Base-by-base conservation (phyloP, 352 stramenopile genomes). In the Pythium dissotocum region DNA sequence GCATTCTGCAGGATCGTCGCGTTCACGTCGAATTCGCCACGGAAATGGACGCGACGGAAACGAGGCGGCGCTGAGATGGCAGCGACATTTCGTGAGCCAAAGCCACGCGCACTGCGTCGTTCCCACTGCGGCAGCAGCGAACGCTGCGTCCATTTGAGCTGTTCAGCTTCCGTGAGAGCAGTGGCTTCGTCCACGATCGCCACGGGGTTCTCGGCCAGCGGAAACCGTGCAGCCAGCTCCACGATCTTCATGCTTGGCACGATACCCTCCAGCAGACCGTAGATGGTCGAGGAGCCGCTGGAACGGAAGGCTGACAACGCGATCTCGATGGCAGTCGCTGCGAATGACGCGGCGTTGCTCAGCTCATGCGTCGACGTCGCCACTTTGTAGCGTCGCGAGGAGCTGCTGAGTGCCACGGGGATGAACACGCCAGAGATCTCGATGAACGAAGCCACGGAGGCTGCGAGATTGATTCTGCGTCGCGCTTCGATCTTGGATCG, bases 391-490 rank as follows among this genome's bases (percentile, higher is more conserved):
- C 42, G 60, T 38, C 64, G 46, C 1, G 64, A 54, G 6, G 33
- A 28, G 7, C 26, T 16, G 16, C 26, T 66, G 72, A 90, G 80
- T 10, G 83, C 80, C 8, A 90, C 58, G 4, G 87, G 87, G 16
- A 93, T 53, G 16, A 93, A 63, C 12, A 93, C 55, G 14, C 65
- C 76, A 0, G 83, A 84, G 26, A 82, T 69, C 9, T 95, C 83
- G 8, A 84, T 76, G 1, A 95, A 65, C 21, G 88, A 68, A 4
- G 76, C 69, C n/a, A 95, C 65, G 1, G 85, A 88, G 0, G 85
- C 83, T 0, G 77, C 79, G 30, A 95, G 33, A 32, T 95, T 95
- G 24, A 95, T 64, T 1, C 69, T 58, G 21, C 83, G 81, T 8
- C 87, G 78, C 0, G 82, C 82, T 46, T 85, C 75, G 26, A 81